Conservation (phyloP, 257 asterid genomes). For the Catharanthus roseus region DNA sequence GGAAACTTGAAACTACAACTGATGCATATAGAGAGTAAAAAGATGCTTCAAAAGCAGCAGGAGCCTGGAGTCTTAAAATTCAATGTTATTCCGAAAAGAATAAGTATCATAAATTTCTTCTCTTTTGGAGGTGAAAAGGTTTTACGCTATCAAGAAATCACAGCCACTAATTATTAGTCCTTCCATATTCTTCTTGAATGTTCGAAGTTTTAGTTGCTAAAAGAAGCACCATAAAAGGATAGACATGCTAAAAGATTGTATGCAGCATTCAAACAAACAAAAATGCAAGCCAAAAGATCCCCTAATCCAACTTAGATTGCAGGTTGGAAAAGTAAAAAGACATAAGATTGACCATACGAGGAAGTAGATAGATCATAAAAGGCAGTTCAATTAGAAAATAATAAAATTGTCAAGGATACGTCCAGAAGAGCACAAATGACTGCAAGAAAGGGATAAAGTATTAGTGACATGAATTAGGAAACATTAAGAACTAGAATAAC, state of each 20-base stretch:
- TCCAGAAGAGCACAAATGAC: constrained; percentile 98
- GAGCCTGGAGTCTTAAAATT: neutral
- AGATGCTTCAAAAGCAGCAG: neutral
- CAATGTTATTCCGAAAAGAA: neutral
- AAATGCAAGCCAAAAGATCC: neutral
- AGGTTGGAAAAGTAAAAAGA: neutral
- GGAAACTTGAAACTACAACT: constrained; percentile 17
- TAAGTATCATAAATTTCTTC: neutral
- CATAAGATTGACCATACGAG: neutral
- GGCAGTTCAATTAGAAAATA: neutral
- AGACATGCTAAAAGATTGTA: neutral
- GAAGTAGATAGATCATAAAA: neutral
- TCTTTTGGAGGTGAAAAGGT: neutral
- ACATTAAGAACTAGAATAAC: neutral
- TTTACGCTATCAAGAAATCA: neutral
- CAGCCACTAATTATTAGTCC: neutral
- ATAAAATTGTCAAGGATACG: constrained; percentile 60
- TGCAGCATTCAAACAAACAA: neutral
- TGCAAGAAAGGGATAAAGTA: constrained; percentile 50
- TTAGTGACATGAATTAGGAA: constrained; percentile 10
- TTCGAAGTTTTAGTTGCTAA: neutral
- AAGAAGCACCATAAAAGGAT: neutral
- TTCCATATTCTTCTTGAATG: neutral
- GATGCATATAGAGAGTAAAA: neutral
- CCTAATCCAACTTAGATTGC: neutral